Evolutionary conservation across 129 eudicot species (phyloP), one percentile per base, ranked within the genome.

Genomic region (Heracleum sosnowskyi): DNA sequence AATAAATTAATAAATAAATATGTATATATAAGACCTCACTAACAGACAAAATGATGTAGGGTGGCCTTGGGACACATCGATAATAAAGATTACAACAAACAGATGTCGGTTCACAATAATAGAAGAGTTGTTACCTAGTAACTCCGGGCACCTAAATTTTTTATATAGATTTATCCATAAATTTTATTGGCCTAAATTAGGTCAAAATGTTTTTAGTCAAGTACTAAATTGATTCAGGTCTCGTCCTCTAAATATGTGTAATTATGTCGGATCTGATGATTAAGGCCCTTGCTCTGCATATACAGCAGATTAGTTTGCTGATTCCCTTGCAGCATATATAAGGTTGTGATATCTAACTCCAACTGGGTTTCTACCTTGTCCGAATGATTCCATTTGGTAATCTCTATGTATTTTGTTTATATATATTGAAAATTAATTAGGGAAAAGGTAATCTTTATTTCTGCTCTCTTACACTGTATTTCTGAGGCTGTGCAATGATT

Each of bases 341-440:
- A 62, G 55, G 8, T 8, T 2, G 73, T 41, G 45, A 33, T 42
- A 47, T 69, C 22, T 26, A 42, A 66, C 81, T 44, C 68, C 51
- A 46, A 35, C 45, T 2, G 51, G 20, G 22, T 41, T 72, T 72
- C 6, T 33, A 4, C 60, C 17, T 39, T 28, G 16, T 29, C 33
- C n/a, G 37, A 35, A 35, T 31, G 81, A 77, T 77, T 77, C 74
- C 57, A 28, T 33, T 11, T 10, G 79, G 49, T 51, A 40, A 41
- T 40, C 41, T 60, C 33, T 28, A 60, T 45, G 40, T 41, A 29
- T 78, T 22, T 66, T 17, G 17, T 26, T 39, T 62, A 63, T 63
- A 63, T 13, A 44, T 63, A 24, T 63, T 29, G 10, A 4, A 18
- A 64, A 33, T 45, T 45, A 49, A 20, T 78, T 24, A 16, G 11